Base-by-base conservation (phyloP, 202 grass and related monocot genomes). In the Setaria italica region DNA sequence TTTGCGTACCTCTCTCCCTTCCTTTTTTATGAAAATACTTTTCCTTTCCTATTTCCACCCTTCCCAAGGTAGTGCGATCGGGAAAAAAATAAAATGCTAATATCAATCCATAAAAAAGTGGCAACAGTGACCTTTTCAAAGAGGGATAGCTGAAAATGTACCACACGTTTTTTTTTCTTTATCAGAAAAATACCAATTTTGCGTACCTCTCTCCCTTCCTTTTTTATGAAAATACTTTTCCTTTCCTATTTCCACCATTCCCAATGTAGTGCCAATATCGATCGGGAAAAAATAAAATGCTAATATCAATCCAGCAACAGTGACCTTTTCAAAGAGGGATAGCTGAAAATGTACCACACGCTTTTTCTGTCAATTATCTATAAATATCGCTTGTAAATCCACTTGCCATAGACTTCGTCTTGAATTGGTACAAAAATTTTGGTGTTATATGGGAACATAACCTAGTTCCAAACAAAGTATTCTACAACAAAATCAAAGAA, bases 1-100 rank as follows among this genome's bases (percentile, higher is more conserved):
- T 84, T 84, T 47, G 74, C 86, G 42, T 17, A 34, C 64, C 69
- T 68, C 45, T 53, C 0, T 37, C 12, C 3, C 77, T 63, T 2
- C 48, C 62, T 14, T 46, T 81, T 82, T 76, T 41, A 41, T 41
- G 39, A 41, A 41, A 41, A 41, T 17, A 58, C 77, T 46, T 53
- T 0, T 47, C 12, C 3, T 62, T 63, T 2, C 48, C 62, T 14
- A 57, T 81, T 82, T 82, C 17, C 37, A 1, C 49, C 8, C 19
- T 9, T 66, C 37, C 13, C 33, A 14, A 51, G 9, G 13, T 51
- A 66, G 63, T 34, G 63, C 57, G 9, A 46, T 14, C 49, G 12
- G 11, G 47, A 25, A 12, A 3, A 49, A 51, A 16, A 25, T 25
- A 5, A 71, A 30, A 7, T 33, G 15, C 7, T 3, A 46, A 11